These are phyloP conservation scores for Vinca minor DNA, from an alignment of 257 asterid species.

Conservation along the genomic window DNA sequence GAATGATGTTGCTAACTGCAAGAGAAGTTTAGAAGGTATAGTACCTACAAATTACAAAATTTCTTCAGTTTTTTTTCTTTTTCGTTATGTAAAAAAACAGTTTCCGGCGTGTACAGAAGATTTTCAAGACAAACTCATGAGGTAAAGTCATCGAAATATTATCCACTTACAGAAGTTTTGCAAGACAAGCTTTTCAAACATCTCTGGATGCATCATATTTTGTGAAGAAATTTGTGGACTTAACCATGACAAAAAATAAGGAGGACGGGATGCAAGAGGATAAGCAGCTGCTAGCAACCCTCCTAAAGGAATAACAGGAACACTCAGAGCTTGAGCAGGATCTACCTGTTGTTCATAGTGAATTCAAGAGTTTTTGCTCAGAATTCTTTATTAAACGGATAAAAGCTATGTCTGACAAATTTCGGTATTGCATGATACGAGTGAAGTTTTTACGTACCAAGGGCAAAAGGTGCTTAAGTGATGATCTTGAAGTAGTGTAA, in stretches of 20 bases:
- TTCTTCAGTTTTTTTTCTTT: too few relatives aligned
- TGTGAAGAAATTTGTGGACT: conserved; percentile 81
- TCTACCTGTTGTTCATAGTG: conserved; percentile 53
- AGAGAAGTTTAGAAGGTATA: conserved; percentile 70
- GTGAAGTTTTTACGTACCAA: conserved; percentile 49
- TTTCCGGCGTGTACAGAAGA: too few relatives aligned
- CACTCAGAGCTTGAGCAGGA: conserved; percentile 91
- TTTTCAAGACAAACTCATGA: too few relatives aligned
- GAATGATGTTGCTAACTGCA: conserved; percentile 79
- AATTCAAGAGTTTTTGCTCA: not conserved
- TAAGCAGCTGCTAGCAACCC: conserved; percentile 83
- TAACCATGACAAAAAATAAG: conserved; percentile 81
- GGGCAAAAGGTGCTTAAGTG: conserved; percentile 72
- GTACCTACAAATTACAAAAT: conserved; percentile 57
- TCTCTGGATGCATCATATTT: conserved; percentile 97
- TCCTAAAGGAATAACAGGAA: conserved; percentile 91
- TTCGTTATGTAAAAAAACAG: too few relatives aligned
- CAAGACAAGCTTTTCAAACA: conserved; percentile 75
- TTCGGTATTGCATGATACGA: not conserved
- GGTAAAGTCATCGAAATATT: not conserved
- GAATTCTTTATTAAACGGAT: not conserved
- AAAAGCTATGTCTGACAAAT: not conserved
- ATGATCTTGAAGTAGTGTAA: conserved; percentile 76
- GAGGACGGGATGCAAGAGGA: conserved; percentile 90
- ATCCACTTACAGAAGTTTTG: conserved; percentile 77